Evolutionary conservation across 2,329 filamentous ascomycete species (phyloP).

Genomic region (Calonectria naviculata): DNA sequence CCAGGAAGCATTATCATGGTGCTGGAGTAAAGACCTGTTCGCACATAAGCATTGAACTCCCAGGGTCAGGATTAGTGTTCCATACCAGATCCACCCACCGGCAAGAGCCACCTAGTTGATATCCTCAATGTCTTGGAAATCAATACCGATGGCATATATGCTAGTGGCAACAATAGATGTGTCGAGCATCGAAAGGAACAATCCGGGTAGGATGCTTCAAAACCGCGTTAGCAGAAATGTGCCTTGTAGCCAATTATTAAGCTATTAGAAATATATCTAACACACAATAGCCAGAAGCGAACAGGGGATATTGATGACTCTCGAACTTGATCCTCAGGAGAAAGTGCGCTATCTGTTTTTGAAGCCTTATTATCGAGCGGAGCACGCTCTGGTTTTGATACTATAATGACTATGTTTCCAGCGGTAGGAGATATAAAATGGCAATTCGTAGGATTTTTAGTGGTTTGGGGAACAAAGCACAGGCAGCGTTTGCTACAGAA

Average conservation of each 20-base stretch:
- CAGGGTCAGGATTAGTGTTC: background rate
- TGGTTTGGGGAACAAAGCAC: background rate
- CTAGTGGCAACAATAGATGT: constrained; percentile 70
- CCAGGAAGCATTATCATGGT: constrained; percentile 67
- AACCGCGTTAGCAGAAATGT: background rate
- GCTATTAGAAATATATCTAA: constrained; percentile 41
- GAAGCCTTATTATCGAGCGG: background rate
- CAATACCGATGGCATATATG: constrained; percentile 63
- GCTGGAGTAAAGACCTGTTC: constrained; percentile 62
- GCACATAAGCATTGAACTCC: background rate
- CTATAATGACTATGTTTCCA: constrained; percentile 1
- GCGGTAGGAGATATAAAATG: background rate
- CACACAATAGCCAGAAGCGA: constrained; percentile 48
- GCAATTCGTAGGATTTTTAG: background rate
- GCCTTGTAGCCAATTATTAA: background rate
- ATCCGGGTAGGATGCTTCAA: constrained; percentile 59
- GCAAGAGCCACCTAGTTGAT: constrained; percentile 67
- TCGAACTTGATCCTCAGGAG: constrained; percentile 8
- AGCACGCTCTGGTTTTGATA: background rate
- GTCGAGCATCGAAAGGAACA: constrained; percentile 70
- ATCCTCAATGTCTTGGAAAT: constrained; percentile 57
- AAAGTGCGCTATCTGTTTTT: background rate
- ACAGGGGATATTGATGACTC: constrained; percentile 37
- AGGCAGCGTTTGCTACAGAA: background rate
- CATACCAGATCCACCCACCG: constrained; percentile 59